Evolutionary conservation across 805 yeast genomes (phyloP).

Genomic region (Saturnispora silvae): DNA sequence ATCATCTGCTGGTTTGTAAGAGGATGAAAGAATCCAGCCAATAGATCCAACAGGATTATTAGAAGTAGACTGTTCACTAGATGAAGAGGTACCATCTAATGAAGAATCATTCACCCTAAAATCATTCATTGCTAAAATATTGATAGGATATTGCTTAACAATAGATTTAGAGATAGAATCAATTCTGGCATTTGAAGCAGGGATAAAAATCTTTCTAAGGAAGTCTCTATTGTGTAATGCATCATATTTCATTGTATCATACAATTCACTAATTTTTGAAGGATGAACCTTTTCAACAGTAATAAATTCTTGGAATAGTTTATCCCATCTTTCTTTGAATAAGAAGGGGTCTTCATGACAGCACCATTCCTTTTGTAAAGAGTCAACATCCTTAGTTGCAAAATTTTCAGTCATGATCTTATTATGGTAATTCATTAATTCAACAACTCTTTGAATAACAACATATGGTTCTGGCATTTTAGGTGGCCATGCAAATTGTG

Average conservation of each 20-base stretch:
- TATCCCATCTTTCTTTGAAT: constrained; percentile 96
- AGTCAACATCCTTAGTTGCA: constrained; percentile 49
- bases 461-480: constrained; percentile 96
- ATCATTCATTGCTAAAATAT: constrained; percentile 64
- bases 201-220: constrained; percentile 70
- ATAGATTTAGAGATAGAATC: constrained; percentile 38
- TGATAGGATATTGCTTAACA: constrained; percentile 65
- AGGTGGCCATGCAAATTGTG: constrained; percentile 97
- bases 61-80: constrained; percentile 11
- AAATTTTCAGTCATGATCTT: constrained; percentile 76
- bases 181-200: constrained; percentile 25
- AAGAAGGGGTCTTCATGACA: constrained; percentile 89
- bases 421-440: constrained; percentile 85
- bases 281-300: constrained; percentile 96
- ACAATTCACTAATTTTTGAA: constrained; percentile 87
- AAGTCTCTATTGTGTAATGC: constrained; percentile 92
- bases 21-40: constrained; percentile 52
- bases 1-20: constrained; percentile 19
- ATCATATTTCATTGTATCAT: constrained; percentile 97
- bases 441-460: constrained; percentile 89
- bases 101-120: constrained; percentile 46
- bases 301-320: constrained; percentile 82
- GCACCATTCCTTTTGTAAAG: constrained; percentile 82
- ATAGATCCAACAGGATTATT: constrained; percentile 52
- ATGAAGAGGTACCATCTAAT: constrained; percentile 17